A percentile compares a stretch with the other conserved stretches of the same genome.
These are phyloP conservation scores for Collybia mongolica DNA, from an alignment of 768 basidiomycete genomes.

Conservation along the genomic window DNA sequence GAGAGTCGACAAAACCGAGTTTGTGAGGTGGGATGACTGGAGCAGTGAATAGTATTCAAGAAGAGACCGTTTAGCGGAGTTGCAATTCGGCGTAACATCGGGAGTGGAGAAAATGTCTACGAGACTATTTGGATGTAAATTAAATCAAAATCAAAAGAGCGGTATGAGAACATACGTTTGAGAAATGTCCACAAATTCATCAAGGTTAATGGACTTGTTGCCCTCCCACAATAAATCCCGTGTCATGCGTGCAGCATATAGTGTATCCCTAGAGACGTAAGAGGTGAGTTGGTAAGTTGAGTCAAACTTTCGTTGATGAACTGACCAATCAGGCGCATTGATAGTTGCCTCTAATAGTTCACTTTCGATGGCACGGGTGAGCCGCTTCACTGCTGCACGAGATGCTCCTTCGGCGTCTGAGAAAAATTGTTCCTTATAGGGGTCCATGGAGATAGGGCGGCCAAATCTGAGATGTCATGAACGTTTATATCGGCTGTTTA, in stretches of 20 bases:
- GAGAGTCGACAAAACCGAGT: slow-evolving; percentile 79
- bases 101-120: slow-evolving; percentile 84
- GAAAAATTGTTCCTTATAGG: slow-evolving; percentile 76
- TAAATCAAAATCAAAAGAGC: slow-evolving; percentile 1
- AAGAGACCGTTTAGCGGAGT: slow-evolving; percentile 63
- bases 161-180: slow-evolving; percentile 72
- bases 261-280: slow-evolving; percentile 66
- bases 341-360: slow-evolving; percentile 76
- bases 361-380: slow-evolving; percentile 73
- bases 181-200: slow-evolving; percentile 80
- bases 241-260: slow-evolving; percentile 90
- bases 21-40: slow-evolving; percentile 77
- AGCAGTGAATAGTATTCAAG: slow-evolving; percentile 89
- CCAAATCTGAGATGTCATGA: slow-evolving; percentile 63
- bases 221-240: slow-evolving; percentile 90
- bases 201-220: slow-evolving; percentile 71
- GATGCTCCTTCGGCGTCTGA: slow-evolving; percentile 64
- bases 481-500: slow-evolving; percentile 9
- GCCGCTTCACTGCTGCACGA: slow-evolving; percentile 80
- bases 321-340: slow-evolving; percentile 93
- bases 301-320: slow-evolving; percentile 9
- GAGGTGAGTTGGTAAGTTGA: slow-evolving; percentile 4
- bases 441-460: slow-evolving; percentile 71
- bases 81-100: slow-evolving; percentile 58
- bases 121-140: slow-evolving; percentile 48